Base-by-base conservation (phyloP, 352 stramenopile genomes). In the Globisporangium sylvaticum region DNA sequence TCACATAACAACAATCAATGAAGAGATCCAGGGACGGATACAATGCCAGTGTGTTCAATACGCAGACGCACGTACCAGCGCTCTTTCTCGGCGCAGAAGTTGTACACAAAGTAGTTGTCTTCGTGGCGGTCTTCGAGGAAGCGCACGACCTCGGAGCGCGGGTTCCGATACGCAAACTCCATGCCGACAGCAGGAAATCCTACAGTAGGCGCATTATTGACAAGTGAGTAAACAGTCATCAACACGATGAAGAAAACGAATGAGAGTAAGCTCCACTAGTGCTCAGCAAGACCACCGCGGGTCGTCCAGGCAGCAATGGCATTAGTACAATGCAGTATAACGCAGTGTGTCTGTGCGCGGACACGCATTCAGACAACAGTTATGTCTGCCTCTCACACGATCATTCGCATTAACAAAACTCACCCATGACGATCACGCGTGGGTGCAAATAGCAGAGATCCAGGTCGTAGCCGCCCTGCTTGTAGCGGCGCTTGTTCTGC, bases 391-490 rank as follows among this genome's bases (percentile, higher is more conserved):
- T 37, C 8, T 37, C 31, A 37, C 7, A 37, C 31, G 10, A 8
- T 20, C 20, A 1, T 44, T 27, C 25, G 31, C 31, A 37, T 37
- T 37, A 37, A 37, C 31, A 37, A 62, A 18, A 68, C 77, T 4
- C 48, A 92, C 84, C 82, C 84, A 92, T 92, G 70, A 92, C 83
- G 61, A 92, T 86, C 48, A 92, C 53, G 29, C 84, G 84, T 61
- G 82, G 82, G 64, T 91, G 81, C 60, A 92, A 60, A 68, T 91
- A 92, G 67, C 76, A 79, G 67, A 92, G 73, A 58, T 92, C 84
- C 25, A 92, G 72, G 65, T 91, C 80, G 50, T 81, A 92, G 59
- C 81, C 83, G 52, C 80, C 74, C 44, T 81, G 58, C 44, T 79
- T 73, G 66, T 80, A 91, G 60, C 84, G 82, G 18, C 77, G 75